Evolutionary conservation across 306 rosid genomes (phyloP), one percentile per base, ranked within the genome.

Genomic region (Cicer arietinum): DNA sequence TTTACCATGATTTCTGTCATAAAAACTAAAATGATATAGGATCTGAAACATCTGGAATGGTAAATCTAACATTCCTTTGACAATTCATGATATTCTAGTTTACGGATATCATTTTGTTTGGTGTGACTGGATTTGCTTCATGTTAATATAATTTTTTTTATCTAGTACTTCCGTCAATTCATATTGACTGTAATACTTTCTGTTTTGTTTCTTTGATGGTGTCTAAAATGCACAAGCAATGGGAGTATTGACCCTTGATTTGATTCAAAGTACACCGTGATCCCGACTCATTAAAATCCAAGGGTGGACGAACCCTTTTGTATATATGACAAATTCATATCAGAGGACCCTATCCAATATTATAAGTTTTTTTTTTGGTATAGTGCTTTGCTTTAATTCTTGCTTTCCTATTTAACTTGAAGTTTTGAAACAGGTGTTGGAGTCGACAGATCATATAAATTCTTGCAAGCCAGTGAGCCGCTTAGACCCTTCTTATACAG

Each of bases 371-470:
- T 11, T 9, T 39, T 46, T 46, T 30, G 30, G 46, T 46, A 22
- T 40, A 18, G n/a, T 41, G 68, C 57, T 56, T 67, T 46, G 41
- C 59, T 50, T n/a, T 39, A 51, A 18, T 37, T 16, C 61, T 44
- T 68, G 68, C 56, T 62, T 64, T 43, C 51, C 68, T 61, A 77
- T 59, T 70, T 48, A 82, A 68, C 53, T 20, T 52, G 66, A 59
- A 35, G 56, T 54, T 71, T 70, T 76, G 82, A 25, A 76, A 80
- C 89, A 94, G 99, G 97, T 94, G n/a, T 75, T 94, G 76, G 97
- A 94, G 53, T 94, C 99, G 17, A 94, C 90, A 0, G 99, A 94
- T 86, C 99, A 94, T 77, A 90, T 94, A 74, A 92, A 90, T 79
- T 94, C 97, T 41, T 94, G 99, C 84, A 94, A 94, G 50, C 99